Conservation (phyloP, 306 rosid species). For the Citrullus amarus region DNA sequence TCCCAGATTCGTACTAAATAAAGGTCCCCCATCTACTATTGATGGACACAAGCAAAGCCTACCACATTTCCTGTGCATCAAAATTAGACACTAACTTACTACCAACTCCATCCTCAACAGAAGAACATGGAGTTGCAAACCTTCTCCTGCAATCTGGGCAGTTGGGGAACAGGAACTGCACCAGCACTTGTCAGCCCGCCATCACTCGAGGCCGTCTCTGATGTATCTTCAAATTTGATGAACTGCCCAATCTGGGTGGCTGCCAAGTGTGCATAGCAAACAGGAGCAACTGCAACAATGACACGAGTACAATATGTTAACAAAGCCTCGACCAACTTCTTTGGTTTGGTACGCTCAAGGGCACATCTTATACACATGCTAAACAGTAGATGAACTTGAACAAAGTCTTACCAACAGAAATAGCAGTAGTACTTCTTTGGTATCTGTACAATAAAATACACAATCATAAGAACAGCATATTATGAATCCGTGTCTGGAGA, state of each 20-base stretch:
- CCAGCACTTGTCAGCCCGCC: constrained; percentile 50
- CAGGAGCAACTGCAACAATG: constrained; percentile 65
- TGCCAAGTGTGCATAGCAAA: constrained; percentile 89
- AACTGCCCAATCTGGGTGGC: constrained; percentile 70
- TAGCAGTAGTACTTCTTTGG: constrained; percentile 91
- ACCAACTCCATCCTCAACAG: constrained; percentile 15
- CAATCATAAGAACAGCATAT: background rate
- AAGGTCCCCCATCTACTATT: background rate
- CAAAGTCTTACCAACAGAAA: constrained; percentile 54
- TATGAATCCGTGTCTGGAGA: background rate
- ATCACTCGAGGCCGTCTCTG: constrained; percentile 77
- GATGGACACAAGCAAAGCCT: background rate
- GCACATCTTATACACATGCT: background rate
- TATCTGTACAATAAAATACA: constrained; percentile 33
- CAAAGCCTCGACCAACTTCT: background rate
- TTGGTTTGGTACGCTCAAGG: background rate
- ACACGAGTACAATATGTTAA: background rate
- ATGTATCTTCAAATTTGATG: constrained; percentile 63
- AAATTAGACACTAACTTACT: background rate
- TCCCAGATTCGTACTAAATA: background rate
- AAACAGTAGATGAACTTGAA: background rate
- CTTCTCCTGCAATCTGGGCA: constrained; percentile 42
- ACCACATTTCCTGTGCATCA: background rate
- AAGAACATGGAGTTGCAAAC: constrained; percentile 74
- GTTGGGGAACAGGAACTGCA: constrained; percentile 58